Percentiles rank a stretch among this genome's conserved stretches.
Conservation (phyloP, 1,284 basidiomycete genomes). For the Retiboletus flavoniger region DNA sequence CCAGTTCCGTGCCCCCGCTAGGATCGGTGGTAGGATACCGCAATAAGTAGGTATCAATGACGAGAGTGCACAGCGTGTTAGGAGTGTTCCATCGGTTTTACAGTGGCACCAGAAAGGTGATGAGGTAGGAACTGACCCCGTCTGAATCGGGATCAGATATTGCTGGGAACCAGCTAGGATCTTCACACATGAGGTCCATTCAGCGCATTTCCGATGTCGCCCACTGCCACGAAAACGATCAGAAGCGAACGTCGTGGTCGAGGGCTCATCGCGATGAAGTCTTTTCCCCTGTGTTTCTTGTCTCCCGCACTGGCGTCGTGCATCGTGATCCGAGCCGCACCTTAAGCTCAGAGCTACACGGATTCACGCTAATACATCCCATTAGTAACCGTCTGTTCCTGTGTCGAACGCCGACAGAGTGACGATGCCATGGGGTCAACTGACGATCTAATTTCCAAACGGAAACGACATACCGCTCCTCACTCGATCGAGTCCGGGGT, state of each 20-base stretch:
- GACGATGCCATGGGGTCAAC: constrained; percentile 24
- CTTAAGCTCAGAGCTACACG: neutral
- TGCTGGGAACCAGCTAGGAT: too few species aligned
- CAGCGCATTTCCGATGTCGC: neutral
- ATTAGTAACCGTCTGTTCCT: constrained; percentile 14
- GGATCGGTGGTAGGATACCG: too few species aligned
- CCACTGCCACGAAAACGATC: neutral
- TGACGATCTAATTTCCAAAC: constrained; percentile 18
- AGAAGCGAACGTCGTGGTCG: neutral
- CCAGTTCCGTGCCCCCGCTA: too few species aligned
- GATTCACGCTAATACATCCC: constrained; percentile 20
- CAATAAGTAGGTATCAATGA: too few species aligned
- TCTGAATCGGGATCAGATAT: neutral
- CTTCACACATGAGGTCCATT: neutral
- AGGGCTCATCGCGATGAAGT: neutral
- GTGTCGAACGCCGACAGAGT: constrained; percentile 16
- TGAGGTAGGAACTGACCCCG: neutral
- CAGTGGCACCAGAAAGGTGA: too few species aligned
- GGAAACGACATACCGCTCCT: constrained; percentile 26
- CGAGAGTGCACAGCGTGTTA: too few species aligned
- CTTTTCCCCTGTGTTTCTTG: neutral
- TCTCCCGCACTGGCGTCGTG: neutral
- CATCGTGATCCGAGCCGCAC: neutral
- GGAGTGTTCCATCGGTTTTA: neutral
- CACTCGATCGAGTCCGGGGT: constrained; percentile 15